Conservation (phyloP, 495 filamentous ascomycete species). For the Cladorrhinum samala region DNA sequence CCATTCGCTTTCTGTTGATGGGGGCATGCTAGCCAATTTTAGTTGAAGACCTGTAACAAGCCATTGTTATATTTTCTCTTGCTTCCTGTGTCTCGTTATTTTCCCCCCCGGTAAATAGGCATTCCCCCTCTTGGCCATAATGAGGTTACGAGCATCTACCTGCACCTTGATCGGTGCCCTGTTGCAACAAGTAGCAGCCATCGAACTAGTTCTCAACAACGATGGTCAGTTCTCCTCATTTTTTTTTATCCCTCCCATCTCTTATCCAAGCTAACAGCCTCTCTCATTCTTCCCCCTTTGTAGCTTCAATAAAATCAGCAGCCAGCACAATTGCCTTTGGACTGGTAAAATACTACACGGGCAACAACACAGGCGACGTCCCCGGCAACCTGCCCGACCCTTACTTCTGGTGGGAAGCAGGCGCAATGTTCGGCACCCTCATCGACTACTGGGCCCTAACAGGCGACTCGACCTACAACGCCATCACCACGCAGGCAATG, state of each 20-base stretch:
- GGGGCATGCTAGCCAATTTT: no score
- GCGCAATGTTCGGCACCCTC: slow-evolving; percentile 67
- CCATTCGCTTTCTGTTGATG: no score
- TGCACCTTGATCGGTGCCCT: slow-evolving; percentile 18
- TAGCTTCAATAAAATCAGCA: slow-evolving; percentile 36
- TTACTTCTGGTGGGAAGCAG: slow-evolving; percentile 80
- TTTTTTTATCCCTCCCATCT: not conserved
- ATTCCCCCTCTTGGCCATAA: slow-evolving; percentile 12
- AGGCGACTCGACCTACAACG: slow-evolving; percentile 66
- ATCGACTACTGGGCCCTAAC: slow-evolving; percentile 84
- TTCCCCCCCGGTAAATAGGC: not conserved
- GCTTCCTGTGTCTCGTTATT: not conserved
- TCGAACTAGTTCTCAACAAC: slow-evolving; percentile 22
- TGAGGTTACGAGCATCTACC: slow-evolving; percentile 17
- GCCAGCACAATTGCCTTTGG: slow-evolving; percentile 42
- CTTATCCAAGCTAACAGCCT: slow-evolving; percentile 7
- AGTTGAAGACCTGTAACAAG: not conserved
- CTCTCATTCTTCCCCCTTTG: not conserved
- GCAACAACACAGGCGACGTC: slow-evolving; percentile 60
- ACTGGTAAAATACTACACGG: slow-evolving; percentile 56
- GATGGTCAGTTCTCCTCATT: slow-evolving; percentile 16
- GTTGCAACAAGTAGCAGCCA: slow-evolving; percentile 18
- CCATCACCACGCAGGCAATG: slow-evolving; percentile 59
- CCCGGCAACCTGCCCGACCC: slow-evolving; percentile 69
- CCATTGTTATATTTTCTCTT: not conserved